phyloP scores from a whole-genome alignment of 495 filamentous ascomycete species.

The Daldinia grandis region DNA sequence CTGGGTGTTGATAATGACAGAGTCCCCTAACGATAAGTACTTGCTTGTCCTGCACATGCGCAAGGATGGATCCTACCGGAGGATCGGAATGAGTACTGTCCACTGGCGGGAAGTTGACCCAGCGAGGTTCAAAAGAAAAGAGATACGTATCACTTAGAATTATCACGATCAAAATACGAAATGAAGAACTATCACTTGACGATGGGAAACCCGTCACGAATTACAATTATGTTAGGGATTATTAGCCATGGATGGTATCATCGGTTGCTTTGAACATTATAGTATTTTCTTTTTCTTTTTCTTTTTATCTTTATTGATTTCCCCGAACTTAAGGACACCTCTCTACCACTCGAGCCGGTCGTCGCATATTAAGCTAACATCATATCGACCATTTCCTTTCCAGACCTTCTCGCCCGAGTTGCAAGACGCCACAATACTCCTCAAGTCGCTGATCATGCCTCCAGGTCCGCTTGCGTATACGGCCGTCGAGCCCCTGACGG shows the following conservation, averaged over 20 bases:
- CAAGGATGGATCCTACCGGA: constrained; percentile 15
- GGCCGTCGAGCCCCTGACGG: constrained; percentile 56
- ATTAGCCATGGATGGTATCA: background rate
- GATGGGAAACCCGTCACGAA: background rate
- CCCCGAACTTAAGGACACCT: background rate
- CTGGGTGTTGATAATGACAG: constrained; percentile 18
- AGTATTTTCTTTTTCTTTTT: constrained; percentile 19
- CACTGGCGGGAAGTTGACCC: constrained; percentile 8
- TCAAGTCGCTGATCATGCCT: constrained; percentile 65
- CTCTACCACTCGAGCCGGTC: constrained; percentile 56
- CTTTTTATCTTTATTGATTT: too few relatives aligned
- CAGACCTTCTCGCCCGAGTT: constrained; percentile 62
- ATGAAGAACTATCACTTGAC: background rate
- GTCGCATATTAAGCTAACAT: constrained; percentile 67
- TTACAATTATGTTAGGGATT: background rate
- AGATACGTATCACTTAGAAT: constrained; percentile 18
- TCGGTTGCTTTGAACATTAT: constrained; percentile 6
- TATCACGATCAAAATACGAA: background rate
- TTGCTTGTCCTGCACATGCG: constrained; percentile 23
- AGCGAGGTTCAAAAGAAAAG: constrained; percentile 21
- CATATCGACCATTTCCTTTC: constrained; percentile 62
- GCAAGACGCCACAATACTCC: constrained; percentile 60
- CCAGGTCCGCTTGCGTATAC: constrained; percentile 70
- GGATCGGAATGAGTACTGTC: constrained; percentile 22
- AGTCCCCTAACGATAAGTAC: constrained; percentile 12